Evolutionary conservation across 257 asterid species (phyloP).

Genomic region (Forsythia viridissima): DNA sequence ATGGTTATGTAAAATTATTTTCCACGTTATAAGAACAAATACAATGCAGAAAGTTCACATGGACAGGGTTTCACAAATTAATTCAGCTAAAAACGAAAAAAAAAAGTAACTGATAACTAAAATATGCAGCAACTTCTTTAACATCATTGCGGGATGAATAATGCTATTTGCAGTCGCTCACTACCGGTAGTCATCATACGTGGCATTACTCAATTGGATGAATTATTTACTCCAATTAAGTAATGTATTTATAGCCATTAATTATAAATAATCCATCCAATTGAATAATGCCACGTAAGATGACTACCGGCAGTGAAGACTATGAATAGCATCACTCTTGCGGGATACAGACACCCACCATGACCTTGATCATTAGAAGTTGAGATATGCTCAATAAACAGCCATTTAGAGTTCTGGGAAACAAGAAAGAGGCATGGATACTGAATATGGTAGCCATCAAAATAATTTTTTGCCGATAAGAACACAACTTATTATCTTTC

Average conservation of each 20-base stretch:
- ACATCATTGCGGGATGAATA: neutral
- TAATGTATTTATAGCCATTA: no score
- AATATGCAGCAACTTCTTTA: neutral
- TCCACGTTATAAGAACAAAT: conserved; percentile 4
- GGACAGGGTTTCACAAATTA: neutral
- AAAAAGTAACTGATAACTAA: neutral
- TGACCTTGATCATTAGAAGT: neutral
- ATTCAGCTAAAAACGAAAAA: neutral
- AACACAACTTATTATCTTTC: neutral
- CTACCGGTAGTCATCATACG: no score
- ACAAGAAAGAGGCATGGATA: neutral
- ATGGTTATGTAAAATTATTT: conserved; percentile 15
- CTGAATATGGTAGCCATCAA: neutral
- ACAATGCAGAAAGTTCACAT: conserved; percentile 7
- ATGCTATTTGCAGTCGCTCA: no score
- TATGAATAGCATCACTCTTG: no score
- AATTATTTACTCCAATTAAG: no score
- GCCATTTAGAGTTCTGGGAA: neutral
- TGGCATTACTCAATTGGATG: no score
- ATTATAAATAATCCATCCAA: no score
- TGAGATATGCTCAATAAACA: neutral
- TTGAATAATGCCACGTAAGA: no score
- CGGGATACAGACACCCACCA: neutral
- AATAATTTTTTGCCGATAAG: neutral
- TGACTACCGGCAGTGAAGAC: no score